phyloP scores from a whole-genome alignment of 805 yeast species.

The Pichia californica region DNA sequence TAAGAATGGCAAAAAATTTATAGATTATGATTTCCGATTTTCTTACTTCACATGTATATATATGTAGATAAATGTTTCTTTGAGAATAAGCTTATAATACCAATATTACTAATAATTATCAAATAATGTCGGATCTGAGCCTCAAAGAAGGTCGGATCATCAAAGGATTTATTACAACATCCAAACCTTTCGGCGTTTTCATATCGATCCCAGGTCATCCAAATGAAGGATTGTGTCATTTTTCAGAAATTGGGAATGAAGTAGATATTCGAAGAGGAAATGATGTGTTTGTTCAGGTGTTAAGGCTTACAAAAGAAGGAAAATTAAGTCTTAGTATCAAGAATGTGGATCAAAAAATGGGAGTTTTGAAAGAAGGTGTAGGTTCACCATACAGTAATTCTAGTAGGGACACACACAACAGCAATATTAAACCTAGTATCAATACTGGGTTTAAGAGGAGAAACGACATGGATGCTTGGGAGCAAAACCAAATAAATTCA shows the following conservation, averaged over 20 bases:
- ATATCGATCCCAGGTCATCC: conserved; percentile 38
- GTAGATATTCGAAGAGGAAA: conserved; percentile 46
- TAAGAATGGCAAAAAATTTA: too few species aligned
- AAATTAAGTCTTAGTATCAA: conserved; percentile 61
- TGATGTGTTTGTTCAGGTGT: conserved; percentile 57
- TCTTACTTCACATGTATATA: too few species aligned
- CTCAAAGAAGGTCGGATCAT: conserved; percentile 39
- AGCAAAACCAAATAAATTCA: conserved; percentile 61
- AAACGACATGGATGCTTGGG: conserved; percentile 67
- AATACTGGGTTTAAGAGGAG: conserved; percentile 7
- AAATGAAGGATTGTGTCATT: conserved; percentile 67
- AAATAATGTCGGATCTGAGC: conserved; percentile 1
- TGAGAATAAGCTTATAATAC: too few species aligned
- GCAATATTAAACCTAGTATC: background rate
- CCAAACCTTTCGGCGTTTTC: conserved; percentile 76
- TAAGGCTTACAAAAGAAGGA: conserved; percentile 34
- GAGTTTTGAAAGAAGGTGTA: conserved; percentile 25
- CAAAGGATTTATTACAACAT: conserved; percentile 52
- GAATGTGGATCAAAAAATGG: conserved; percentile 65
- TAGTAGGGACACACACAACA: background rate
- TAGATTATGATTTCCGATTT: too few species aligned
- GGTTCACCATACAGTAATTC: background rate
- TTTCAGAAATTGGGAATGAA: conserved; percentile 50
- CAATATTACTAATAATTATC: too few species aligned
- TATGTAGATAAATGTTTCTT: too few species aligned